Evolutionary conservation across 805 yeast genomes (phyloP).

Genomic region (Metahyphopichia silvanorum): DNA sequence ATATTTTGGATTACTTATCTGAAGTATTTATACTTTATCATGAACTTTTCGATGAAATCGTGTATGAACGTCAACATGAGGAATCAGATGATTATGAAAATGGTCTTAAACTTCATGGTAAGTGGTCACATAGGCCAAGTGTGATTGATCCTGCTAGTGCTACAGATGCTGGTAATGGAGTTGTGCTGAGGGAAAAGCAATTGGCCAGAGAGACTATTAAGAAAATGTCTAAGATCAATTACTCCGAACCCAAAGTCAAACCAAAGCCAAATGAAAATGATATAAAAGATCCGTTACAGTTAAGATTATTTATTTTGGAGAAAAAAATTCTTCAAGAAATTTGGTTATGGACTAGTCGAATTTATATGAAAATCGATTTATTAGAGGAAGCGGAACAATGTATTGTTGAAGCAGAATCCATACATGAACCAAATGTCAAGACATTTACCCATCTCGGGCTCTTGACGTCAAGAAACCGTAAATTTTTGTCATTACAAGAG

Average conservation of each 20-base stretch:
- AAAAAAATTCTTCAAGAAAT: constrained; percentile 49
- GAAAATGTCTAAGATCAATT: constrained; percentile 7
- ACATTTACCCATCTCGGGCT: constrained; percentile 51
- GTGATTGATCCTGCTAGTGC: constrained; percentile 28
- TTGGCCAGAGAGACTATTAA: constrained; percentile 18
- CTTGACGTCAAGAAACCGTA: constrained; percentile 39
- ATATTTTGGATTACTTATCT: constrained; percentile 61
- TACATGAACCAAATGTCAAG: constrained; percentile 41
- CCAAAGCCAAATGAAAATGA: background rate
- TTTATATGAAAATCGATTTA: constrained; percentile 57
- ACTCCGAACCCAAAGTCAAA: background rate
- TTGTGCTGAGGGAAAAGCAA: constrained; percentile 8
- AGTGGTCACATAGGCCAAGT: constrained; percentile 42
- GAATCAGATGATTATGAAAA: constrained; percentile 2
- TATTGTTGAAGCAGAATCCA: constrained; percentile 64
- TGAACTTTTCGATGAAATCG: constrained; percentile 38
- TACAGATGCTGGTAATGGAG: constrained; percentile 3
- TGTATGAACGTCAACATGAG: constrained; percentile 11
- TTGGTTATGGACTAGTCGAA: constrained; percentile 72
- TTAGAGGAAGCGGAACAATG: constrained; percentile 66
- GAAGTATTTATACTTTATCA: constrained; percentile 61
- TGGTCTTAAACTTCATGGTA: constrained; percentile 11
- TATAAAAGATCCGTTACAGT: constrained; percentile 1
- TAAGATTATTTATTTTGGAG: constrained; percentile 15
- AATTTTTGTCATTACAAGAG: constrained; percentile 54